Evolutionary conservation across 176 grass and related monocot species (phyloP), one percentile per base, ranked within the genome.

Genomic region (Poa pratensis): DNA sequence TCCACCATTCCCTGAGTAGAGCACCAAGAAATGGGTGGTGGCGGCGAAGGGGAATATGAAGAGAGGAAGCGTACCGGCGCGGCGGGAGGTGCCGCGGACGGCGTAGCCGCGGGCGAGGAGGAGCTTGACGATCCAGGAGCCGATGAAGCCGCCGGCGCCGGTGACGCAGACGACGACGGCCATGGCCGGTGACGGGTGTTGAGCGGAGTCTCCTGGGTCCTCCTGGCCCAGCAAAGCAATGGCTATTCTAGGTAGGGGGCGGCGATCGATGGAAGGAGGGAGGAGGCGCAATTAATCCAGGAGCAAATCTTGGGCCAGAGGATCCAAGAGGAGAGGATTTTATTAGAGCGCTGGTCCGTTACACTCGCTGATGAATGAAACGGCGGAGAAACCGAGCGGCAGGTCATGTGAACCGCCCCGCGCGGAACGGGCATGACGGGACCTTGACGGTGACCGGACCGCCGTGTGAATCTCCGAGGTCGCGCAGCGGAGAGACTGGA

Each of bases 131-230:
- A 92, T 88, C 90, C 90, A 92, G 35, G 90, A 92, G 0, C 86
- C 90, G 73, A 92, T 92, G 90, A 92, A 92, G 1, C 90, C 90
- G 27, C 86, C 86, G 78, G 90, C 90, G 67, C 90, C 90, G 74
- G 90, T 92, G 83, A 92, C 83, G 79, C 90, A 92, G 28, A 92
- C 90, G 26, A 78, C 48, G 73, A 19, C 60, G 49, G 86, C 86
- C 90, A 86, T 92, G 24, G 73, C 58, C 45, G 42, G 27, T 14
- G 24, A 1, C 11, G 12, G 24, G 13, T 27, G 60, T 14, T 12
- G 58, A 61, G 61, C 26, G 61, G 24, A 63, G 60, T 63, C 60
- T 28, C 20, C 68, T 23, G 68, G 3, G 68, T 14, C 42, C 66
- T 13, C 40, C 35, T 22, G 19, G 5, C 19, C 5, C 10, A 23